Evolutionary conservation across 1,284 basidiomycete genomes (phyloP).

Genomic region (Naganishia albida): DNA sequence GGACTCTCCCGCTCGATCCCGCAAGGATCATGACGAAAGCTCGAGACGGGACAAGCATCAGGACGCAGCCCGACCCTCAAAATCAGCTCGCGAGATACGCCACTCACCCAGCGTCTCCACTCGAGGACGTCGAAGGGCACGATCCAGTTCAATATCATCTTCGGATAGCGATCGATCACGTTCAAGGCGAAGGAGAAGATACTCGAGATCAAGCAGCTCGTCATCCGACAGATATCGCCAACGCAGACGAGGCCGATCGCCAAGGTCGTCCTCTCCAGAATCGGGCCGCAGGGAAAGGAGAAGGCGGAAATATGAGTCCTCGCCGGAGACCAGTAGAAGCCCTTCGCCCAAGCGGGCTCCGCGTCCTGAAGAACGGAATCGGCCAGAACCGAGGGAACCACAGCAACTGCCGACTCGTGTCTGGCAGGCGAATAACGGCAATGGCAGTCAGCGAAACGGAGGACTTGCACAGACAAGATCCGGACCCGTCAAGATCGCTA

Average conservation of each 20-base stretch:
- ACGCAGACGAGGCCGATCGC: conserved; percentile 7
- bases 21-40: neutral
- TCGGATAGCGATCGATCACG: conserved; percentile 15
- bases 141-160: conserved; percentile 11
- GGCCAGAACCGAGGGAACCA: neutral
- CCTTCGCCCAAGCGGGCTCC: neutral
- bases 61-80: neutral
- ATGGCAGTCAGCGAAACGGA: neutral
- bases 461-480: neutral
- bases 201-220: conserved; percentile 18
- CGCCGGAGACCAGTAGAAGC: conserved; percentile 7
- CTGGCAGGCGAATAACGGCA: neutral
- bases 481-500: conserved; percentile 5
- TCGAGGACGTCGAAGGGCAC: neutral
- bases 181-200: conserved; percentile 9
- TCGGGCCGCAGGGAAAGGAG: conserved; percentile 11
- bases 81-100: neutral
- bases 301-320: conserved; percentile 8
- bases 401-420: neutral
- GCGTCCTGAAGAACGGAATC: neutral
- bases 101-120: neutral
- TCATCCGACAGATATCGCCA: conserved; percentile 1
- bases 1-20: conserved; percentile 9
- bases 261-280: conserved; percentile 3
- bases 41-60: neutral